These are phyloP conservation scores for Huiozyma naganishii DNA, from an alignment of 805 yeast genomes.

Conservation along the genomic window DNA sequence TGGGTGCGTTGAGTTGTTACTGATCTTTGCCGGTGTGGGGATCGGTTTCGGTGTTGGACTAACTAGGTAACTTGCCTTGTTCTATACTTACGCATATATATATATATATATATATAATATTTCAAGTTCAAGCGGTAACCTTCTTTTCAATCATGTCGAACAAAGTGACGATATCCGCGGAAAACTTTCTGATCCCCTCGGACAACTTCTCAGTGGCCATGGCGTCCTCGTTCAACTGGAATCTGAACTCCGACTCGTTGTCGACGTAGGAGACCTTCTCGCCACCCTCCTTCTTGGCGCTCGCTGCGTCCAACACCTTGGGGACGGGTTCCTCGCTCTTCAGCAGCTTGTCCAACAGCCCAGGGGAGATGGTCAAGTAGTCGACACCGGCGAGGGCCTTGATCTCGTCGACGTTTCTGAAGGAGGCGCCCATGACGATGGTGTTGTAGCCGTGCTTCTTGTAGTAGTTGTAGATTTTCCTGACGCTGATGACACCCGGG, in stretches of 20 bases:
- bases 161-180: slow-evolving; percentile 83
- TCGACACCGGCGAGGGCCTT: slow-evolving; percentile 94
- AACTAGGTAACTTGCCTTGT: neutral
- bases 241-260: slow-evolving; percentile 84
- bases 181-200: slow-evolving; percentile 94
- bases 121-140: slow-evolving; percentile 30
- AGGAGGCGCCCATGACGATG: slow-evolving; percentile 98
- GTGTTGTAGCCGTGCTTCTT: slow-evolving; percentile 92
- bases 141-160: slow-evolving; percentile 52
- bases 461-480: slow-evolving; percentile 86
- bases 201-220: slow-evolving; percentile 97
- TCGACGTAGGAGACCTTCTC: slow-evolving; percentile 70
- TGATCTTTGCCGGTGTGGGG: slow-evolving; percentile 33
- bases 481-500: slow-evolving; percentile 92
- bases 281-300: slow-evolving; percentile 38
- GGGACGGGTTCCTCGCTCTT: slow-evolving; percentile 72
- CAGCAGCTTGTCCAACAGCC: slow-evolving; percentile 74
- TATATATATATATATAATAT: neutral
- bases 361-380: slow-evolving; percentile 88
- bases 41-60: slow-evolving; percentile 39
- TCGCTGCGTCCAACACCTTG: slow-evolving; percentile 57
- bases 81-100: no score
- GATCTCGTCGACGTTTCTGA: slow-evolving; percentile 93
- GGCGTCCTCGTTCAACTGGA: slow-evolving; percentile 83
- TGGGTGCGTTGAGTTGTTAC: slow-evolving; percentile 20